Base-by-base conservation (phyloP, 345 rosid species). In the Populus ilicifolia region DNA sequence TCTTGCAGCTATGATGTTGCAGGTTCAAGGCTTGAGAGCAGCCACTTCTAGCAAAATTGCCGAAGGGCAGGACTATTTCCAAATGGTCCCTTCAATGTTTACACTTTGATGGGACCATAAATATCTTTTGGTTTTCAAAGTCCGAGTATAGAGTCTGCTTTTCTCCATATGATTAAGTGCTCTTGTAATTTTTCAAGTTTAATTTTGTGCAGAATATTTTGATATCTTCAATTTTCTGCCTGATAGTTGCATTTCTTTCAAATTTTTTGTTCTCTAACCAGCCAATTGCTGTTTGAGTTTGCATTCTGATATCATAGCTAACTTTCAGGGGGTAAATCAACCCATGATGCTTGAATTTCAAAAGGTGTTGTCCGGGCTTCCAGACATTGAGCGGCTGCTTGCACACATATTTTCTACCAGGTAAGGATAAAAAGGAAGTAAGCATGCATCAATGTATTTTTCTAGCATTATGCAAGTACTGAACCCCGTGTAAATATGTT, bases 321-420 rank as follows among this genome's bases (percentile, higher is more conserved):
- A 72, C 71, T 78, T 77, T 65, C 81, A 96, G 99, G 99, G 94
- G 73, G 88, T 77, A 81, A 92, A 88, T 82, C 88, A 85, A 69
- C 76, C 92, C 23, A 78, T 82, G 78, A 84, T 90, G 11, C 85
- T 90, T 75, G 97, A 96, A 76, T 96, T 92, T 73, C 91, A 91
- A 68, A 96, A 92, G 77, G 85, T 86, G 23, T 78, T 96, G 79
- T 88, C 91, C 67, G 87, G 86, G 86, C 89, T 96, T 84, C 97
- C 98, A 33, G 99, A 96, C 85, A 91, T 96, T 93, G 99, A 96
- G 86, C 89, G 99, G 78, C 70, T 96, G 85, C 89, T 96, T 80
- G 90, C 93, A 3, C 94, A 89, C 25, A 85, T 92, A 80, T 96
- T 89, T 82, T 83, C 97, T 68, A 82, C 90, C 90, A 89, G 89